phyloP scores from a whole-genome alignment of 306 rosid species.

The cucumber (Cucumis sativus) region DNA sequence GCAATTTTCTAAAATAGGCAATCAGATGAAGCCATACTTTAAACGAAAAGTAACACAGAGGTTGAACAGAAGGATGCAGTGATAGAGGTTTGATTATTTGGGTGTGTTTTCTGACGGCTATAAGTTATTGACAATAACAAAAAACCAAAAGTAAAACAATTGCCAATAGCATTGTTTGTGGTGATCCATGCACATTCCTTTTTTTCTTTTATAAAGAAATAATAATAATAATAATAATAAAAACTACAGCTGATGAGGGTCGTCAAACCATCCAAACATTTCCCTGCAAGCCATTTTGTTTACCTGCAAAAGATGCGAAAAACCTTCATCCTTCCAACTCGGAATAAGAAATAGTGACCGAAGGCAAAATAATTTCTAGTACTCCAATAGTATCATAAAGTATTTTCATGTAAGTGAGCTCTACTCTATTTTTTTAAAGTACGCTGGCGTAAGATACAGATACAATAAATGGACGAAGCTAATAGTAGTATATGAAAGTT shows the following conservation, averaged over 20 bases:
- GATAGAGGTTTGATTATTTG: not conserved
- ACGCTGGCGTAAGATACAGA: no score
- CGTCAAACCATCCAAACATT: slow-evolving; percentile 1
- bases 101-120: not conserved
- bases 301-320: slow-evolving; percentile 5
- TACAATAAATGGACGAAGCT: no score
- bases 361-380: not conserved
- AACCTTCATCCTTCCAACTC: not conserved
- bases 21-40: not conserved
- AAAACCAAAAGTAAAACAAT: not conserved
- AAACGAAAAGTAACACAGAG: not conserved
- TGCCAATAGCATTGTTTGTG: not conserved
- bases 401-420: no score
- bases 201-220: not conserved
- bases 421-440: no score
- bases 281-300: not conserved
- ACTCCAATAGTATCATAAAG: no score
- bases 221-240: not conserved
- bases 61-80: not conserved
- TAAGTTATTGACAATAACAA: not conserved
- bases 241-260: not conserved
- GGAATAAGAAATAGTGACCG: not conserved
- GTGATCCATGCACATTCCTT: slow-evolving; percentile 1
- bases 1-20: not conserved
- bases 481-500: no score